Conservation (phyloP, 2,329 filamentous ascomycete species). For the Arachnomyces sp. region DNA sequence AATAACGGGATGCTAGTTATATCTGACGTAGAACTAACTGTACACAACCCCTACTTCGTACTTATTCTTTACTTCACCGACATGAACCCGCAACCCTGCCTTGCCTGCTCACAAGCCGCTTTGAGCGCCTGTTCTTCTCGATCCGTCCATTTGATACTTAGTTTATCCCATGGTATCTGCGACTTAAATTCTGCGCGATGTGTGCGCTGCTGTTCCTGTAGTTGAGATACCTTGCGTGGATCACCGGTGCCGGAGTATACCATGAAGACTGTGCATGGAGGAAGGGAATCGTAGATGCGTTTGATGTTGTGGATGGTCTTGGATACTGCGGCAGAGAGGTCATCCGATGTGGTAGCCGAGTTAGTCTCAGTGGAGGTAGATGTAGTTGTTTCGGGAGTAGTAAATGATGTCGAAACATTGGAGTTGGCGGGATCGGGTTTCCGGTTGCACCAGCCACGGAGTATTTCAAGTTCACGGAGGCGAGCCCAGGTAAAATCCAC, state of each 20-base stretch:
- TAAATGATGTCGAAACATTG: conserved; percentile 25
- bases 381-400: conserved; percentile 19
- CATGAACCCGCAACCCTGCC: conserved; percentile 52
- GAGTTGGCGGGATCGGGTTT: conserved; percentile 39
- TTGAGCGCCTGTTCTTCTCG: conserved; percentile 52
- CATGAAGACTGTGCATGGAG: conserved; percentile 52
- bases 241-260: conserved; percentile 59
- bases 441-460: conserved; percentile 52
- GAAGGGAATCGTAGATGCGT: conserved; percentile 47
- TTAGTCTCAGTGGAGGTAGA: conserved; percentile 10
- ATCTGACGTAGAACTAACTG: too few relatives aligned
- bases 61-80: conserved; percentile 45
- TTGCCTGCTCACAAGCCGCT: conserved; percentile 47
- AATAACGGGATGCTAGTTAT: too few relatives aligned
- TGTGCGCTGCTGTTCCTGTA: conserved; percentile 49
- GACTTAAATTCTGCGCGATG: conserved; percentile 50
- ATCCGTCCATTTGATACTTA: conserved; percentile 58
- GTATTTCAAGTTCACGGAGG: conserved; percentile 52
- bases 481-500: conserved; percentile 57
- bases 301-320: conserved; percentile 45
- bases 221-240: conserved; percentile 46
- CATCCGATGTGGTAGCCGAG: conserved; percentile 8
- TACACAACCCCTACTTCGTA: too few relatives aligned
- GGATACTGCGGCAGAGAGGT: conserved; percentile 40
- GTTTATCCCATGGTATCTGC: conserved; percentile 53